Evolutionary conservation across 306 rosid species (phyloP).

Genomic region (Albizia julibrissin): DNA sequence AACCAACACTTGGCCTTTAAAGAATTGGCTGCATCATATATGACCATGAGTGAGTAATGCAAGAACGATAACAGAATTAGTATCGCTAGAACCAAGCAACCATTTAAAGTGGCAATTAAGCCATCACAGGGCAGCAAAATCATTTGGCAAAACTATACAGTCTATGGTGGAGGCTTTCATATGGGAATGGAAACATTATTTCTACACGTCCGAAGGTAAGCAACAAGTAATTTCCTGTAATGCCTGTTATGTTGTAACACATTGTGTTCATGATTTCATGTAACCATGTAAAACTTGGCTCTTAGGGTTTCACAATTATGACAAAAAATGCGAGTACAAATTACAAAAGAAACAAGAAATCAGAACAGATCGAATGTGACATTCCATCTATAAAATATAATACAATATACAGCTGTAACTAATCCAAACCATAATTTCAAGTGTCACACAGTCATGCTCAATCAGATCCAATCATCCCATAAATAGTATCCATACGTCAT

Average conservation of each 20-base stretch:
- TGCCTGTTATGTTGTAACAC: neutral
- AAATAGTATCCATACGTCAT: neutral
- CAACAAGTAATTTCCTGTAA: neutral
- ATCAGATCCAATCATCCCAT: neutral
- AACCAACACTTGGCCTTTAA: slow-evolving; percentile 19
- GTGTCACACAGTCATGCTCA: neutral
- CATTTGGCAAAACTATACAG: neutral
- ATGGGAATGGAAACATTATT: neutral
- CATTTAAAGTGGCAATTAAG: neutral
- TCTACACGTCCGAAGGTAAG: neutral
- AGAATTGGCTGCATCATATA: slow-evolving; percentile 27
- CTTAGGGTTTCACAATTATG: neutral
- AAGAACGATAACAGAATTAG: slow-evolving; percentile 1
- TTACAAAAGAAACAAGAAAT: neutral
- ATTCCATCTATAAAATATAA: neutral
- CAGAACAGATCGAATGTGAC: neutral
- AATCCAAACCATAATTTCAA: neutral
- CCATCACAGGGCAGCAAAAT: neutral
- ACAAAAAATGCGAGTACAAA: neutral
- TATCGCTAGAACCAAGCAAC: neutral
- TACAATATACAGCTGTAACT: neutral
- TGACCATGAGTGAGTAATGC: neutral
- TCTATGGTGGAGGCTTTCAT: neutral
- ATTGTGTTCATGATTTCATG: neutral
- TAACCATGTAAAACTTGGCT: neutral